Evolutionary conservation across 441 rosid genomes (phyloP).

Genomic region (Aquilaria agallochum): DNA sequence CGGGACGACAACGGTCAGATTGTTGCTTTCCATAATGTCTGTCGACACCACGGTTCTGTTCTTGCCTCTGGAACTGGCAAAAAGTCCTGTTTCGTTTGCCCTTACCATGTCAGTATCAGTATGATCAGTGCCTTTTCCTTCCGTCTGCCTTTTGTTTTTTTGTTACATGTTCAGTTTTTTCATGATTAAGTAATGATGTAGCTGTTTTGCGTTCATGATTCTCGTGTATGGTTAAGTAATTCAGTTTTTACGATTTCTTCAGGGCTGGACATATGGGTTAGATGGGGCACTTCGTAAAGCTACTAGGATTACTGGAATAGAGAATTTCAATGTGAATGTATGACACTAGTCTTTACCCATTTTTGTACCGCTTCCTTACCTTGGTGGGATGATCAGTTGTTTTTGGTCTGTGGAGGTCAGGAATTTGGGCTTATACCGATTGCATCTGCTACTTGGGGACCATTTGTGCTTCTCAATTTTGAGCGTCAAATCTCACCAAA

Average conservation of each 20-base stretch:
- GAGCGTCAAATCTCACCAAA: constrained; percentile 22
- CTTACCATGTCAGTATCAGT: constrained; percentile 65
- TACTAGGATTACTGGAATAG: constrained; percentile 59
- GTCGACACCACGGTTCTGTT: constrained; percentile 89
- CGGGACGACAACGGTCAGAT: constrained; percentile 63
- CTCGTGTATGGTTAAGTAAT: neutral
- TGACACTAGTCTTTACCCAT: constrained; percentile 19
- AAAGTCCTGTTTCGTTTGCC: constrained; percentile 85
- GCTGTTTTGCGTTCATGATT: neutral
- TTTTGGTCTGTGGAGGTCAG: constrained; percentile 36
- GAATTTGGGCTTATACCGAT: constrained; percentile 77
- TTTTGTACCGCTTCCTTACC: constrained; percentile 1
- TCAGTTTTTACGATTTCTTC: constrained; percentile 14
- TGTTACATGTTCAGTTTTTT: too few relatives aligned
- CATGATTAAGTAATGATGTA: neutral
- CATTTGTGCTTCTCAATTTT: constrained; percentile 77
- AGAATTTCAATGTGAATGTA: constrained; percentile 55
- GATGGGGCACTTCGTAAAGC: constrained; percentile 78
- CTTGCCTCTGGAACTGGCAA: constrained; percentile 74
- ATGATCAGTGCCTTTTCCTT: neutral
- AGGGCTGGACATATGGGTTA: constrained; percentile 91
- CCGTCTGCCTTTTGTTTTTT: neutral
- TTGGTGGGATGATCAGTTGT: constrained; percentile 14
- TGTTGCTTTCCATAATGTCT: constrained; percentile 80
- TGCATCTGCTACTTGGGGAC: constrained; percentile 77